phyloP scores from a whole-genome alignment of 192 early-diverging fungal species.

The Coemansia sp. region DNA sequence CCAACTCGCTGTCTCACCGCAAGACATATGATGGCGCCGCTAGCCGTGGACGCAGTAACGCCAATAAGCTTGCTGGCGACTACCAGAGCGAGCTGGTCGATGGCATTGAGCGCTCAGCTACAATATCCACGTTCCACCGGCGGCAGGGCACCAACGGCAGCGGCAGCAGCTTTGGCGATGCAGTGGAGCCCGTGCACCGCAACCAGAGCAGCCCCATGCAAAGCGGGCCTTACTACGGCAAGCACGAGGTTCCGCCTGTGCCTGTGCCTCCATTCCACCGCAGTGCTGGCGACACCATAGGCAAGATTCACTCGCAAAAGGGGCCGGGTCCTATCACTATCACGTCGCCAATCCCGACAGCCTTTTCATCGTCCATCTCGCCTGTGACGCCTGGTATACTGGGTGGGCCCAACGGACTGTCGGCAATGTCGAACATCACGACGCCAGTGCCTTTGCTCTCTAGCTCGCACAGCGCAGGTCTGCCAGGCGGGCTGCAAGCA shows the following conservation, averaged over 20 bases:
- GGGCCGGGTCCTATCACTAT: constrained; percentile 32
- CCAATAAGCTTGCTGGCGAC: constrained; percentile 42
- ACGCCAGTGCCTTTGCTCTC: constrained; percentile 32
- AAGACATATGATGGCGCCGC: constrained; percentile 52
- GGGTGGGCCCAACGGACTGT: constrained; percentile 3
- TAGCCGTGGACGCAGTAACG: constrained; percentile 21
- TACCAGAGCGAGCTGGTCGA: constrained; percentile 44
- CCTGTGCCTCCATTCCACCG: constrained; percentile 44
- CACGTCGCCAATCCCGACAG: constrained; percentile 34
- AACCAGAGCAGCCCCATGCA: constrained; percentile 44
- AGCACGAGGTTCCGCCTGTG: constrained; percentile 30
- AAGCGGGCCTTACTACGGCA: constrained; percentile 21
- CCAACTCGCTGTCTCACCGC: constrained; percentile 31
- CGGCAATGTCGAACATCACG: constrained; percentile 27
- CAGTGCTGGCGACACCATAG: constrained; percentile 3
- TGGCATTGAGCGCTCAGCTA: constrained; percentile 50
- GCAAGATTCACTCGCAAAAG: constrained; percentile 11
- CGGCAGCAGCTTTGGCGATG: constrained; percentile 36
- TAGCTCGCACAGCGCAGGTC: constrained; percentile 27
- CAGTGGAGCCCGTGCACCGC: constrained; percentile 11
- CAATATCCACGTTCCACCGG: constrained; percentile 39
- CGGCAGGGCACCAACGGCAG: constrained; percentile 49
- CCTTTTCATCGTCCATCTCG: constrained; percentile 43
- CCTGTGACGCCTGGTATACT: constrained; percentile 35
- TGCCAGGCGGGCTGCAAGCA: constrained; percentile 16